Evolutionary conservation across 441 rosid species (phyloP).

Genomic region (Populus hybrid): DNA sequence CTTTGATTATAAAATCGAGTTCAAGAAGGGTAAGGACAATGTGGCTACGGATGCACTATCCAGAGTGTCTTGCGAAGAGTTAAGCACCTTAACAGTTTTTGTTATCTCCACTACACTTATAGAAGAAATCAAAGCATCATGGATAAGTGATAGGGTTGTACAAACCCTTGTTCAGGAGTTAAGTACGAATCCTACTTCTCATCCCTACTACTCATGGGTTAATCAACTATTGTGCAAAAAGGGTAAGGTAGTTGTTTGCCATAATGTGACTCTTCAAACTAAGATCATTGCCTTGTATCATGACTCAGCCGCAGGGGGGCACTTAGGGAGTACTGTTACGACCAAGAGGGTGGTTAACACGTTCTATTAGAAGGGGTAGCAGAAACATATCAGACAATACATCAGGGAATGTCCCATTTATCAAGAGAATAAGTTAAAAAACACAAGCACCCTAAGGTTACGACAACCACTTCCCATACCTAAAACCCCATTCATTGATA

Average conservation of each 20-base stretch:
- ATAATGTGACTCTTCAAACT: background rate
- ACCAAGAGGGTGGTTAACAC: too few relatives aligned
- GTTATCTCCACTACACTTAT: background rate
- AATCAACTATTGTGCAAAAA: background rate
- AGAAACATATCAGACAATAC: too few relatives aligned
- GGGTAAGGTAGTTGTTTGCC: background rate
- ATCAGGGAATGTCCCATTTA: background rate
- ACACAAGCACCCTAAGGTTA: background rate
- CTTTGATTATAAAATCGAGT: background rate
- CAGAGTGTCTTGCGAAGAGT: background rate
- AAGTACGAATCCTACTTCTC: background rate
- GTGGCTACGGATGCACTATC: background rate
- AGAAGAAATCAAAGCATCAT: too few relatives aligned
- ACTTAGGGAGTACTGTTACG: background rate
- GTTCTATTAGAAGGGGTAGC: too few relatives aligned
- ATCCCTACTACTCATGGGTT: background rate
- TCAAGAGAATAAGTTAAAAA: background rate
- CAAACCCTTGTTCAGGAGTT: background rate
- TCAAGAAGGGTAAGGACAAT: background rate
- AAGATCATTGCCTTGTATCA: background rate
- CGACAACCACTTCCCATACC: background rate
- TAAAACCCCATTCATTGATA: background rate
- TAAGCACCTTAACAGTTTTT: background rate
- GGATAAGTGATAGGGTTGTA: background rate
- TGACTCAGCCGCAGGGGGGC: too few relatives aligned